phyloP scores from a whole-genome alignment of 1,139 yeast genomes.

The Magnusiomyces paraingens region DNA sequence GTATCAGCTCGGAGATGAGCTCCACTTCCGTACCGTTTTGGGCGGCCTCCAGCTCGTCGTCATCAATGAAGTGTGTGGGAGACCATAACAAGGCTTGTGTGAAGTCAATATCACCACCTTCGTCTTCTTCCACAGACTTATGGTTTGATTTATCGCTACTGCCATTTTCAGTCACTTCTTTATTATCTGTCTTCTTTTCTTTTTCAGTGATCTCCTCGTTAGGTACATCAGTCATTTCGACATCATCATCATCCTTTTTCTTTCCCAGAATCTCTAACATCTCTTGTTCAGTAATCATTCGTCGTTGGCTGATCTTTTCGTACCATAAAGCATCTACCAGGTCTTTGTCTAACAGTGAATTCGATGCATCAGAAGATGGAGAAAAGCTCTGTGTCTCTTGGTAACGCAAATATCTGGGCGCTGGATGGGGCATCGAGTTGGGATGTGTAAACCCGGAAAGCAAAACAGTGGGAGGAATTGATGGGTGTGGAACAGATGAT shows the following conservation, averaged over 20 bases:
- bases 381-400: slow-evolving; percentile 63
- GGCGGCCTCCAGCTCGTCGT: slow-evolving; percentile 48
- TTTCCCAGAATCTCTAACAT: slow-evolving; percentile 12
- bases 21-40: slow-evolving; percentile 43
- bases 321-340: slow-evolving; percentile 72
- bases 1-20: slow-evolving; percentile 49
- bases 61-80: slow-evolving; percentile 45
- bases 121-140: slow-evolving; percentile 10
- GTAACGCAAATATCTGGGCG: slow-evolving; percentile 74
- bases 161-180: slow-evolving; percentile 8
- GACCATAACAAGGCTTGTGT: slow-evolving; percentile 49
- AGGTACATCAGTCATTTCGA: slow-evolving; percentile 15
- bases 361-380: slow-evolving; percentile 67
- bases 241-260: slow-evolving; percentile 14
- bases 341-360: slow-evolving; percentile 55
- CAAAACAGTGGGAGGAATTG: slow-evolving; percentile 58
- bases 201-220: slow-evolving; percentile 15
- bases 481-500: slow-evolving; percentile 53
- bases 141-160: slow-evolving; percentile 22
- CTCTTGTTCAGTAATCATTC: slow-evolving; percentile 21
- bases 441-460: slow-evolving; percentile 75
- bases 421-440: slow-evolving; percentile 74
- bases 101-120: slow-evolving; percentile 32
- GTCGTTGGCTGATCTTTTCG: slow-evolving; percentile 48
- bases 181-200: not conserved